phyloP scores from a whole-genome alignment of 2,329 filamentous ascomycete species.

The Talaromyces funiculosus region DNA sequence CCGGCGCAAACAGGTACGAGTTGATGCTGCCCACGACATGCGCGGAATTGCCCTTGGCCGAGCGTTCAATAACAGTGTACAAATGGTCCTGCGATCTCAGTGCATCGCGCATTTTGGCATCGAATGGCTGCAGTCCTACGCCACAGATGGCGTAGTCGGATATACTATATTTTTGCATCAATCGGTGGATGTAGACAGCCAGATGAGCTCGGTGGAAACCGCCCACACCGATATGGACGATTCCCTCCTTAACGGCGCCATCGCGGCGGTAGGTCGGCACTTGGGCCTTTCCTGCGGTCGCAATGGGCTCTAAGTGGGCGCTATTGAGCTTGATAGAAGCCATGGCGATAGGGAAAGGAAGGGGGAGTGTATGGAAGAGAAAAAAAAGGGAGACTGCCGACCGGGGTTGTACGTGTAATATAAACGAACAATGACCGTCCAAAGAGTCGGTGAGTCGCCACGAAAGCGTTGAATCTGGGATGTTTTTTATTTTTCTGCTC shows the following conservation, averaged over 20 bases:
- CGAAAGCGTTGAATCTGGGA: neutral
- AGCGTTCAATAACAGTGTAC: slow-evolving; percentile 53
- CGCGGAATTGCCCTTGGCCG: slow-evolving; percentile 45
- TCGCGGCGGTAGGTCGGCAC: slow-evolving; percentile 43
- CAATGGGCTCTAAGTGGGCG: neutral
- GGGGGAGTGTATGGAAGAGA: neutral
- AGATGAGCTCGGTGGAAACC: slow-evolving; percentile 52
- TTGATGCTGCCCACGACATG: slow-evolving; percentile 50
- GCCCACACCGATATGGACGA: slow-evolving; percentile 51
- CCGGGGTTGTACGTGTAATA: too few species aligned
- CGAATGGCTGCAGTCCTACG: slow-evolving; percentile 48
- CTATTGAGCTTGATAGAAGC: neutral
- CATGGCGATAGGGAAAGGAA: neutral
- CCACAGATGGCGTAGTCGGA: slow-evolving; percentile 49
- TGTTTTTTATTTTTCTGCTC: neutral
- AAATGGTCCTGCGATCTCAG: slow-evolving; percentile 46
- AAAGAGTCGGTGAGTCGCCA: neutral
- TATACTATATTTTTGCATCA: slow-evolving; percentile 44
- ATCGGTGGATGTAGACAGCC: slow-evolving; percentile 48
- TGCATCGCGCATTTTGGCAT: slow-evolving; percentile 49
- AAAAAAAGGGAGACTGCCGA: neutral
- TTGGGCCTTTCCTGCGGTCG: neutral
- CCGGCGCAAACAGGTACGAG: slow-evolving; percentile 49
- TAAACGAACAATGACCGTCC: too few species aligned
- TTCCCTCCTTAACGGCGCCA: slow-evolving; percentile 47